Base-by-base conservation (phyloP, 495 filamentous ascomycete species). In the Penicillium canescens region DNA sequence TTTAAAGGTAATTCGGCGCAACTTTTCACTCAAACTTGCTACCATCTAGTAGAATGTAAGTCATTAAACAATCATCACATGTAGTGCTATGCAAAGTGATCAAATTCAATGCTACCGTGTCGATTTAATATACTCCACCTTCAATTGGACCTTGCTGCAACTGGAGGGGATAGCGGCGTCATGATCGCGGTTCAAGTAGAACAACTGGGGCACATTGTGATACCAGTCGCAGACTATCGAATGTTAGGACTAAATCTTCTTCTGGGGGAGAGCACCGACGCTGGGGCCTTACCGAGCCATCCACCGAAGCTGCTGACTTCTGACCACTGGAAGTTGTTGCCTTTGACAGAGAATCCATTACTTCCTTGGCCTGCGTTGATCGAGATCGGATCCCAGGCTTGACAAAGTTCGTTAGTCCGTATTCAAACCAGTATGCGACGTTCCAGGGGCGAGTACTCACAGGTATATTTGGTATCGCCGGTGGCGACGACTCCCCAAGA, bases 131-230 rank as follows among this genome's bases (percentile, higher is more conserved):
- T 65, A 63, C 18, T 68, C 60, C 21, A 61, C 38, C 52, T 64
- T 52, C 28, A 82, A 57, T 26, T 71, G 42, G 16, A 79, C 75
- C 60, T 66, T 58, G 44, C 70, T 73, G 61, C 79, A 82, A 57
- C 70, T 75, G 26, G 59, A 65, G 18, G 78, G 78, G 12, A 78
- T 61, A 0, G 54, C 35, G 18, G 65, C 18, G 9, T 64, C 14
- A 31, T 66, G 67, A 48, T 58, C 66, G 12, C 46, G 43, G 46
- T 74, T 54, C 20, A 74, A 57, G 60, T 69, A 80, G 68, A 83
- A 83, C 9, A 82, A 67, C 60, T 84, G 80, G 9, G 81, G 80
- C 21, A 60, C 69, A 40, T 75, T 78, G 60, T 82, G 79, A 56
- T 62, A 78, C 78, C 81, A 82, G 47, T 82, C 74, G 46, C 80